Evolutionary conservation across 352 stramenopile species (phyloP).

Genomic region (Pythium brassicae): DNA sequence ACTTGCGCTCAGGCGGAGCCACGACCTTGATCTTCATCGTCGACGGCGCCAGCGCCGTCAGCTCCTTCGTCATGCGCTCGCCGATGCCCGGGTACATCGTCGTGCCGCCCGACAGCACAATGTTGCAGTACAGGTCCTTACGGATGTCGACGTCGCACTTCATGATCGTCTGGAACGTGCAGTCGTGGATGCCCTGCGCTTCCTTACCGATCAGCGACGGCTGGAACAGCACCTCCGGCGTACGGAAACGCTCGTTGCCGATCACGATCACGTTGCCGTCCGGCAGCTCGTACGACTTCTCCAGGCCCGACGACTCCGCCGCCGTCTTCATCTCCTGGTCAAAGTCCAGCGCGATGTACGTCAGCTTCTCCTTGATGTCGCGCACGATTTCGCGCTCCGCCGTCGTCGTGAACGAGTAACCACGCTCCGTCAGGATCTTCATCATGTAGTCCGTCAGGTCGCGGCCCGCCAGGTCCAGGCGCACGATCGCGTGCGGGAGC

Average conservation of each 20-base stretch:
- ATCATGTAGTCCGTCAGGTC: slow-evolving; percentile 96
- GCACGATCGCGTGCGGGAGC: slow-evolving; percentile 92
- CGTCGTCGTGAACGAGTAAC: slow-evolving; percentile 92
- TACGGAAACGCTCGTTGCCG: slow-evolving; percentile 94
- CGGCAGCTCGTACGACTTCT: slow-evolving; percentile 95
- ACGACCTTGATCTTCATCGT: slow-evolving; percentile 97
- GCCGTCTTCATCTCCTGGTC: slow-evolving; percentile 93
- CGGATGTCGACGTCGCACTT: slow-evolving; percentile 63
- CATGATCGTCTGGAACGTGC: slow-evolving; percentile 76
- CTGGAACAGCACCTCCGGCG: slow-evolving; percentile 95
- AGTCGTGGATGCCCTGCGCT: slow-evolving; percentile 65
- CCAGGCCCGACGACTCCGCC: slow-evolving; percentile 68
- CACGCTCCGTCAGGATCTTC: slow-evolving; percentile 94
- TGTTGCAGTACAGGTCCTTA: slow-evolving; percentile 91
- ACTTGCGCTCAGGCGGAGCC: slow-evolving; percentile 91
- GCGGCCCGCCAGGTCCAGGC: slow-evolving; percentile 91
- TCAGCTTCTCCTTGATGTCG: slow-evolving; percentile 98
- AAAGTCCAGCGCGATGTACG: slow-evolving; percentile 93
- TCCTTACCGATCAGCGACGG: slow-evolving; percentile 69
- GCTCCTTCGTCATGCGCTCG: slow-evolving; percentile 93
- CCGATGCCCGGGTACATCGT: slow-evolving; percentile 96
- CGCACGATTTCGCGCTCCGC: slow-evolving; percentile 92
- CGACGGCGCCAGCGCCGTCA: slow-evolving; percentile 81
- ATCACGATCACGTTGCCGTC: slow-evolving; percentile 94
- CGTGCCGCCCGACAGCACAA: slow-evolving; percentile 95